A percentile compares a stretch with the other conserved stretches of the same genome.
Evolutionary conservation across 768 basidiomycete species (phyloP).

Genomic region (Amanita jacksonii): DNA sequence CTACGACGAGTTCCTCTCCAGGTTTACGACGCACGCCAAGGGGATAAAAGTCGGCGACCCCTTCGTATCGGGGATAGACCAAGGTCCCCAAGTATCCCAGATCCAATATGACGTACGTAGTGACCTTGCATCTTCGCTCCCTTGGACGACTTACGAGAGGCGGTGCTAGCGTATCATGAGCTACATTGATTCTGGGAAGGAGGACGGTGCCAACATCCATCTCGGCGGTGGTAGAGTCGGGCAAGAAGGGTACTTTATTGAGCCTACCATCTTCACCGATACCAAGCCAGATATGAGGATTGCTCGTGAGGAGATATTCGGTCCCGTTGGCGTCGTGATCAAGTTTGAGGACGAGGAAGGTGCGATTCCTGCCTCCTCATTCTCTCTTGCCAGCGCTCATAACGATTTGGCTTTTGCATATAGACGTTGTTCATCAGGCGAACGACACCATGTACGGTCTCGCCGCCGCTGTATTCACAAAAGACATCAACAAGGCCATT

Average conservation of each 20-base stretch:
- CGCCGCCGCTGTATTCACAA: conserved; percentile 78
- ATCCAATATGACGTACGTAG: conserved; percentile 53
- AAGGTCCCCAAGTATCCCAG: conserved; percentile 70
- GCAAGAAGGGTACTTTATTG: conserved; percentile 58
- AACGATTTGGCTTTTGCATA: too few species aligned
- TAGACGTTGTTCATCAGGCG: conserved; percentile 23
- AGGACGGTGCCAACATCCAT: conserved; percentile 54
- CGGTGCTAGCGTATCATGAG: conserved; percentile 47
- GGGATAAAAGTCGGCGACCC: conserved; percentile 56
- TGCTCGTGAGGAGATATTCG: conserved; percentile 63
- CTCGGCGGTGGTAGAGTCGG: conserved; percentile 53
- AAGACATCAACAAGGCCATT: conserved; percentile 68
- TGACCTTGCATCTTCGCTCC: conserved; percentile 9
- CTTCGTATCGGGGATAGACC: conserved; percentile 44
- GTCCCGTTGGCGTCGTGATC: conserved; percentile 63
- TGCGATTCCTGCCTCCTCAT: background rate
- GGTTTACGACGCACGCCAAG: conserved; percentile 42
- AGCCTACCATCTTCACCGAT: conserved; percentile 63
- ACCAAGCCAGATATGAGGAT: conserved; percentile 60
- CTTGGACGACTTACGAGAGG: background rate
- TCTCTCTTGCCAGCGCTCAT: conserved; percentile 6
- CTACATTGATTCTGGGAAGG: conserved; percentile 67
- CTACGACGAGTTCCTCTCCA: conserved; percentile 68
- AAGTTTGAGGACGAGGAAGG: conserved; percentile 56
- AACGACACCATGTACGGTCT: conserved; percentile 74